Base-by-base conservation (phyloP, 345 rosid species). In the Salix suchowensis region DNA sequence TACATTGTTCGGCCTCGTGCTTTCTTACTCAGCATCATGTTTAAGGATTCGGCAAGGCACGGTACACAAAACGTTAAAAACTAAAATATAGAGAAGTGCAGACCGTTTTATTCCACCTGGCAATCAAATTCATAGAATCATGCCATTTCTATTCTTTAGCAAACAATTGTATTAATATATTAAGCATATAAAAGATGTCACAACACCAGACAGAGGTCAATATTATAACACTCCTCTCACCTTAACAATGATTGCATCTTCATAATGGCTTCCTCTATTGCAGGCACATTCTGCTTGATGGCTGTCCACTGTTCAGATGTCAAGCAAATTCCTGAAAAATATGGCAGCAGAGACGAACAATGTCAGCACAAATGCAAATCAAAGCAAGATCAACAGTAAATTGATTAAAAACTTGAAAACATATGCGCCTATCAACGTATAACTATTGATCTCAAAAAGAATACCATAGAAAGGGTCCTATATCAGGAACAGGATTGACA, bases 231-330 rank as follows among this genome's bases (percentile, higher is more conserved):
- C 48, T 42, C 71, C 24, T 66, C 86, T 86, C 81, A 93, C 98
- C 88, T 88, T 68, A 78, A 32, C 46, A 82, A 89, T 19, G 91
- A 80, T 75, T 89, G 80, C 86, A 88, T 76, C 73, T 85, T 84
- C 67, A 50, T 30, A 60, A 93, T 74, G 39, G 88, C 92, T 69
- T 83, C 94, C 61, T 92, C 89, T 76, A 91, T 87, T 14, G 89
- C 84, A 77, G 90, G 74, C 30, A 91, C 67, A 82, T 69, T 87
- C 60, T 73, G 81, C 84, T 83, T 90, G 54, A 93, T 75, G 32
- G 82, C 69, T 68, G 78, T 77, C 94, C 97, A 91, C 67, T 89
- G 89, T 23, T 88, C 90, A 60, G 74, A 61, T 26, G 88, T 34
- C 78, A 93, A 77, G 84, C 76, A 82, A 48, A 90, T 75, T 81